Evolutionary conservation across 2,329 filamentous ascomycete genomes (phyloP).

Genomic region (Botryotinia narcissicola): DNA sequence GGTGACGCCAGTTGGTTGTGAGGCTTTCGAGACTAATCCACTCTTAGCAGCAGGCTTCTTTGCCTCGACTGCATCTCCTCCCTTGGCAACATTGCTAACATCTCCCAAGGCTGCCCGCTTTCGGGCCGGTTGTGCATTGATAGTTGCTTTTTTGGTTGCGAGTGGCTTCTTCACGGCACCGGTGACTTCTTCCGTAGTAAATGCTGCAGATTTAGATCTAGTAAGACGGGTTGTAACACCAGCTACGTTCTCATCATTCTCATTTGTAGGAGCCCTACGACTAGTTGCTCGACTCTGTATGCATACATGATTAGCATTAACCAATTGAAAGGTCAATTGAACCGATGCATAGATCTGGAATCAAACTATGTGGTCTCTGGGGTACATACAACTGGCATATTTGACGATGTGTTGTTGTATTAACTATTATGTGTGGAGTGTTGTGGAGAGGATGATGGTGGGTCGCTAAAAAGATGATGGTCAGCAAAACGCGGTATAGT

Average conservation of each 20-base stretch:
- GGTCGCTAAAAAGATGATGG: conserved; percentile 25
- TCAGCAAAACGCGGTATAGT: conserved; percentile 35
- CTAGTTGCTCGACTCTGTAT: conserved; percentile 63
- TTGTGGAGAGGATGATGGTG: conserved; percentile 22
- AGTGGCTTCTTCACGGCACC: conserved; percentile 58
- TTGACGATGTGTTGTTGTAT: conserved; percentile 27
- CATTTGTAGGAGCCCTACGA: conserved; percentile 76
- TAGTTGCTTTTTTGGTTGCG: conserved; percentile 67
- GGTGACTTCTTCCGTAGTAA: conserved; percentile 56
- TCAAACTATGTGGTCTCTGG: conserved; percentile 15
- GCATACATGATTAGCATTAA: conserved; percentile 40
- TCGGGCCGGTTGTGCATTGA: conserved; percentile 52
- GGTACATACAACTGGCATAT: conserved; percentile 57
- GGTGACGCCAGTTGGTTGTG: conserved; percentile 77
- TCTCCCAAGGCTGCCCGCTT: conserved; percentile 87
- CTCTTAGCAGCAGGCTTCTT: conserved; percentile 72
- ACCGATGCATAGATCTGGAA: neutral
- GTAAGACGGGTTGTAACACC: conserved; percentile 76
- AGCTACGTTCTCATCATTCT: conserved; percentile 86
- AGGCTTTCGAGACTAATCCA: conserved; percentile 74
- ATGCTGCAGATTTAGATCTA: conserved; percentile 83
- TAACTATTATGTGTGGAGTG: conserved; percentile 39
- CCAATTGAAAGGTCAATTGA: conserved; percentile 11
- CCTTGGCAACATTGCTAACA: conserved; percentile 91
- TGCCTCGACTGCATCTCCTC: conserved; percentile 59